These are phyloP conservation scores for Lithohypha guttulata DNA, from an alignment of 2,329 filamentous ascomycete genomes.

Conservation along the genomic window DNA sequence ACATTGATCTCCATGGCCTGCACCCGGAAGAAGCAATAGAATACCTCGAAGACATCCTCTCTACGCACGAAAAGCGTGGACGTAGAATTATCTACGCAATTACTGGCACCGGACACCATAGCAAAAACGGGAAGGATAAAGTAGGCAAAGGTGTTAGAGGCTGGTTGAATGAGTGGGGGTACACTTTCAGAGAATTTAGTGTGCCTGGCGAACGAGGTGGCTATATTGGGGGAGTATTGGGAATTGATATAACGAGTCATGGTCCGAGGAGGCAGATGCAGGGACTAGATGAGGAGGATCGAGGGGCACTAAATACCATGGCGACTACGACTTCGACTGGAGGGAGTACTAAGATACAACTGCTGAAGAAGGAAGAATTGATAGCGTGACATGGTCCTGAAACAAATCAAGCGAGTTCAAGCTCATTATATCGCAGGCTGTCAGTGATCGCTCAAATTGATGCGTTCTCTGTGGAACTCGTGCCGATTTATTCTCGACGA, in stretches of 20 bases:
- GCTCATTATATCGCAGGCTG: background rate
- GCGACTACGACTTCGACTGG: constrained; percentile 23
- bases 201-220: constrained; percentile 88
- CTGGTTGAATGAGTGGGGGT: constrained; percentile 91
- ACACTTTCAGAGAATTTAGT: constrained; percentile 90
- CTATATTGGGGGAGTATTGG: constrained; percentile 54
- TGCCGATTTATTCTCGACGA: background rate
- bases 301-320: too few species aligned
- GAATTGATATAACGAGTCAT: constrained; percentile 52
- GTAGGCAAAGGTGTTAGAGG: constrained; percentile 85
- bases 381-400: constrained; percentile 11
- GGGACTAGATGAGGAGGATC: constrained; percentile 20
- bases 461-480: background rate
- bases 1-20: constrained; percentile 94
- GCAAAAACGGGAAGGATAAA: constrained; percentile 98
- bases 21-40: constrained; percentile 94
- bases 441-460: background rate
- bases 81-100: constrained; percentile 80
- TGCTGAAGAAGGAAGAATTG: constrained; percentile 35
- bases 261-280: constrained; percentile 33
- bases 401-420: background rate
- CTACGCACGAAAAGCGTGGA: constrained; percentile 64
- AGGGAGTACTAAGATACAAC: constrained; percentile 37
- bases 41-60: constrained; percentile 77
- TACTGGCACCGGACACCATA: constrained; percentile 92